Conservation (phyloP, 2,329 filamentous ascomycete genomes). For the Aureobasidium sp. region DNA sequence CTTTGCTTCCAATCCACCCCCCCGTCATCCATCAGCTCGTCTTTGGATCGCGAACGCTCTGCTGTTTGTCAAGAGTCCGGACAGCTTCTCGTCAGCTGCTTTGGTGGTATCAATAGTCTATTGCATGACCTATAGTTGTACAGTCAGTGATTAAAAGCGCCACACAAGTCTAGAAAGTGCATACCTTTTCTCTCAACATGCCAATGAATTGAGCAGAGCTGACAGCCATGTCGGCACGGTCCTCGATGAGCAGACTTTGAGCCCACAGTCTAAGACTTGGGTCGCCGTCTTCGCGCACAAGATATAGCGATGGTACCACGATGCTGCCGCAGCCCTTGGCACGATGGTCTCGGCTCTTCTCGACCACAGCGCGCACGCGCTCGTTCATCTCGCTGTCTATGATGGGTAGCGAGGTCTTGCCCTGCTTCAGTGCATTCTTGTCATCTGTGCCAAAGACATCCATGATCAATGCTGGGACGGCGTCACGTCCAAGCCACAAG, state of each 20-base stretch:
- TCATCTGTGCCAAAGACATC: constrained; percentile 90
- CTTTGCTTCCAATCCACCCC: background rate
- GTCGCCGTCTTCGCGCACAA: constrained; percentile 92
- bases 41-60: background rate
- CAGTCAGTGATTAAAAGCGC: background rate
- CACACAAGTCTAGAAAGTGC: background rate
- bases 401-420: constrained; percentile 80
- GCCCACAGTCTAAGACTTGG: constrained; percentile 94
- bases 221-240: constrained; percentile 87
- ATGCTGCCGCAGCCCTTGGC: constrained; percentile 88
- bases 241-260: constrained; percentile 90
- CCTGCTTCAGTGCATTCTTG: constrained; percentile 76
- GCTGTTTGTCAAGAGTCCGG: constrained; percentile 7
- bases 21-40: background rate
- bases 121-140: background rate
- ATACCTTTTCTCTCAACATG: constrained; percentile 86
- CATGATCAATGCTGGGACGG: constrained; percentile 76
- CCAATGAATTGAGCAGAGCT: constrained; percentile 93
- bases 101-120: constrained; percentile 2
- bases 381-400: constrained; percentile 96
- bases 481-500: constrained; percentile 89
- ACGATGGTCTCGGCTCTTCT: constrained; percentile 85
- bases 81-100: background rate
- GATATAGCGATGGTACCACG: constrained; percentile 82
- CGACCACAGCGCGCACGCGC: constrained; percentile 78